Evolutionary conservation across 345 rosid species (phyloP).

Genomic region (Trapa incisa): DNA sequence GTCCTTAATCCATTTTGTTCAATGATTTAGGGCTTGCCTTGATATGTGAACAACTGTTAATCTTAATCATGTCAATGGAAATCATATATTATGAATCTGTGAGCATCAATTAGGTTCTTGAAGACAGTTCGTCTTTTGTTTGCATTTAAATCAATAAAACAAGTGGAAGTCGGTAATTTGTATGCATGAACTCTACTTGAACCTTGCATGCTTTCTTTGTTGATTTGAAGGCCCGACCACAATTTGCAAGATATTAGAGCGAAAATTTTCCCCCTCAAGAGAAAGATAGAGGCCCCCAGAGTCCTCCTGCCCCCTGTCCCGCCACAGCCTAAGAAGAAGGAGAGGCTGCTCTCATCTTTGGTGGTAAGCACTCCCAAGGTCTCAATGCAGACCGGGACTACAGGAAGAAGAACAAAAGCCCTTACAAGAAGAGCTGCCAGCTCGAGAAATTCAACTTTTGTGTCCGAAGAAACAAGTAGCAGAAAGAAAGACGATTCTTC

Average conservation of each 20-base stretch:
- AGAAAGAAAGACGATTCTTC: conserved; percentile 26
- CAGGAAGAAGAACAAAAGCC: conserved; percentile 51
- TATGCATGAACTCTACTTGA: background rate
- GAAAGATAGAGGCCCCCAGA: conserved; percentile 46
- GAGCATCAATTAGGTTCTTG: background rate
- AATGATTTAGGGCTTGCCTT: background rate
- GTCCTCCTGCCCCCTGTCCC: conserved; percentile 28
- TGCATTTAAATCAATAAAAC: background rate
- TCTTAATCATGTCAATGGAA: background rate
- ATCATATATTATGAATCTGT: background rate
- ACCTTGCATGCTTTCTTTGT: conserved; percentile 6
- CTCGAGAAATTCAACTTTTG: conserved; percentile 27
- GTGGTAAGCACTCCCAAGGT: conserved; percentile 55
- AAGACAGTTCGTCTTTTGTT: background rate
- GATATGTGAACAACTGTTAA: no score
- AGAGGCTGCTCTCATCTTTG: conserved; percentile 56
- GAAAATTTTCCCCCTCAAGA: conserved; percentile 53
- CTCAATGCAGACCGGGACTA: conserved; percentile 33
- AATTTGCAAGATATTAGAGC: conserved; percentile 58
- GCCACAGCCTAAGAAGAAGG: conserved; percentile 54
- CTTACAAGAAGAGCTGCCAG: conserved; percentile 32
- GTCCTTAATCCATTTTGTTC: background rate
- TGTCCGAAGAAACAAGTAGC: conserved; percentile 27
- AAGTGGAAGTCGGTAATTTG: background rate
- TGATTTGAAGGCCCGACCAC: conserved; percentile 57